Conservation (phyloP, 2,329 filamentous ascomycete species). For the Fusarium hostae region DNA sequence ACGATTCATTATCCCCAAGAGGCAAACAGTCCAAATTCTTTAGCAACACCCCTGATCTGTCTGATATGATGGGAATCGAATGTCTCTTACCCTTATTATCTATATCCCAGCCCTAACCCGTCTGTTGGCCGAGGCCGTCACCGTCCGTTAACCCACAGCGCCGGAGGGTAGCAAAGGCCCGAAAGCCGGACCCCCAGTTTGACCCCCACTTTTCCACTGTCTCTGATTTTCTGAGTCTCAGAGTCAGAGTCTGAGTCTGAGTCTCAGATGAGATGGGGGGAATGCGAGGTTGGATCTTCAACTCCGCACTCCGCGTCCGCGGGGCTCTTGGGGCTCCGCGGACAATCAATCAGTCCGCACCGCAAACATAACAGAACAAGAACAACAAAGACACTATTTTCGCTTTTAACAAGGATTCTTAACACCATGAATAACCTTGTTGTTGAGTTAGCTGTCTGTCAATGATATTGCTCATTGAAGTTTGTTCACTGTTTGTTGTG, state of each 20-base stretch:
- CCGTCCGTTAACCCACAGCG: conserved; percentile 11
- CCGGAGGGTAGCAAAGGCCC: conserved; percentile 45
- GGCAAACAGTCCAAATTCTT: neutral
- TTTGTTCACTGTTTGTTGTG: neutral
- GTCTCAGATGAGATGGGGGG: neutral
- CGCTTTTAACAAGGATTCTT: neutral
- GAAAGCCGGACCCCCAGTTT: conserved; percentile 41
- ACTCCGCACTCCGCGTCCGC: conserved; percentile 39
- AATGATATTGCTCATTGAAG: neutral
- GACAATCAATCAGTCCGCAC: conserved; percentile 6
- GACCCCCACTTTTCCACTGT: neutral
- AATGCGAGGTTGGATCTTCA: conserved; percentile 8
- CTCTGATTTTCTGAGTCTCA: neutral
- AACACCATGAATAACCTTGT: neutral
- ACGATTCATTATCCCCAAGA: neutral
- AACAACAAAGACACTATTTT: neutral
- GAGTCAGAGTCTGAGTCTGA: neutral
- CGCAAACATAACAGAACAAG: neutral
- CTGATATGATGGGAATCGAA: neutral
- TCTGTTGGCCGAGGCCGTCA: conserved; percentile 10
- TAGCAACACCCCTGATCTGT: neutral
- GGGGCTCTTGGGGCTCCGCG: conserved; percentile 21
- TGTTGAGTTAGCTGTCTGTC: neutral
- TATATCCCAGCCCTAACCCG: conserved; percentile 2
- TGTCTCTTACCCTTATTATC: conserved; percentile 2